Conservation (phyloP, 306 rosid species). For the Gastrolobium villosum region DNA sequence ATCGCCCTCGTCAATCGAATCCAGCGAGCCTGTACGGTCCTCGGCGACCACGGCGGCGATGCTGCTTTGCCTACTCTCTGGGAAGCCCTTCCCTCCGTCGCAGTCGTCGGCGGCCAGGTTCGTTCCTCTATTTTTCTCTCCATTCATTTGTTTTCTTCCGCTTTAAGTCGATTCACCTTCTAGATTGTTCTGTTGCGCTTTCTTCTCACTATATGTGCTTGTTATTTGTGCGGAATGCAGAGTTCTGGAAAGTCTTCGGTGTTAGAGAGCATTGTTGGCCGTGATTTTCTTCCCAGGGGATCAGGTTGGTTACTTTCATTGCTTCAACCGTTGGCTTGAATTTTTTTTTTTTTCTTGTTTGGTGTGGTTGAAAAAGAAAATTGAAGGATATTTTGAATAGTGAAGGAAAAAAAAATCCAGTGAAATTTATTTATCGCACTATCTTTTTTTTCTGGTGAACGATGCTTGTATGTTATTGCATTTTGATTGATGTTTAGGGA, state of each 20-base stretch:
- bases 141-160: neutral
- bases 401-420: neutral
- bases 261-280: conserved; percentile 87
- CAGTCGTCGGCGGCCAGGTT: conserved; percentile 98
- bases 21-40: conserved; percentile 84
- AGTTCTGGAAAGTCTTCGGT: conserved; percentile 88
- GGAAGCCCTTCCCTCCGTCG: conserved; percentile 91
- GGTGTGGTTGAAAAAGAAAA: conserved; percentile 22
- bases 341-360: neutral
- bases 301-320: conserved; percentile 61
- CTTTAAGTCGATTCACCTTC: neutral
- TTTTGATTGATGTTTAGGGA: conserved; percentile 65
- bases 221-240: conserved; percentile 50
- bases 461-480: conserved; percentile 4
- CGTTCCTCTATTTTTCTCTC: neutral
- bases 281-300: conserved; percentile 91
- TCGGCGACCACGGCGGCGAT: conserved; percentile 86
- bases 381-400: conserved; percentile 16
- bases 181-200: neutral
- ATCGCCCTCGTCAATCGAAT: conserved; percentile 85
- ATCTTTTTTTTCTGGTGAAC: neutral
- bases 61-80: conserved; percentile 73
- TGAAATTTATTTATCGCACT: neutral
- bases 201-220: neutral
- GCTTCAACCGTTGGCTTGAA: neutral